These are phyloP conservation scores for Picochlorum sp. DNA, from an alignment of 139 green algal genomes.

Conservation along the genomic window DNA sequence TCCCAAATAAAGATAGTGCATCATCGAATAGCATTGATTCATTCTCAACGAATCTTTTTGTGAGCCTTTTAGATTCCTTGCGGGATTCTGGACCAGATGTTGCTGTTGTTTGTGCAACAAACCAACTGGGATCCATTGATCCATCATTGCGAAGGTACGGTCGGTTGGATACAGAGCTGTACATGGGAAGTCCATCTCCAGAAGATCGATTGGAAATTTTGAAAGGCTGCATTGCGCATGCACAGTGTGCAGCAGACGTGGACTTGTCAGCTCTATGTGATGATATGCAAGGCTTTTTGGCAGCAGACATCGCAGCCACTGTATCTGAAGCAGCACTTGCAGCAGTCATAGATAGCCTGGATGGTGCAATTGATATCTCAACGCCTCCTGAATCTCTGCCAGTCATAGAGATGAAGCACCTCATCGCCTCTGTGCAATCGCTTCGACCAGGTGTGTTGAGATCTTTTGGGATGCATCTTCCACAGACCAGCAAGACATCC, in stretches of 20 bases:
- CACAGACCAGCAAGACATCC: neutral
- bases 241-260: constrained; percentile 56
- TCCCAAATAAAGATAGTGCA: constrained; percentile 16
- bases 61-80: constrained; percentile 23
- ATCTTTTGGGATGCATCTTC: constrained; percentile 57
- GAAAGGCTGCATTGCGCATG: constrained; percentile 30
- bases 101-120: constrained; percentile 67
- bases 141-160: constrained; percentile 74
- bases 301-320: constrained; percentile 22
- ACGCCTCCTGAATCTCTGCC: neutral
- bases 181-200: constrained; percentile 70
- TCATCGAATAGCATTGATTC: neutral
- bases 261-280: constrained; percentile 43
- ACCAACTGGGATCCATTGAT: constrained; percentile 87
- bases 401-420: constrained; percentile 6
- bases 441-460: constrained; percentile 38
- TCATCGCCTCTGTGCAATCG: constrained; percentile 5
- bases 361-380: neutral
- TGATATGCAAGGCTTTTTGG: constrained; percentile 18
- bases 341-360: constrained; percentile 13
- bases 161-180: constrained; percentile 86
- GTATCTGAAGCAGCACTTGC: constrained; percentile 22
- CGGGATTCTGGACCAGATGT: constrained; percentile 11
- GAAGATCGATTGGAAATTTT: constrained; percentile 72
- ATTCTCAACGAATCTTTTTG: constrained; percentile 5